Percentiles rank a stretch among this genome's conserved stretches.
Evolutionary conservation across 331 rosid genomes (phyloP).

Genomic region (Stylosanthes scabra): DNA sequence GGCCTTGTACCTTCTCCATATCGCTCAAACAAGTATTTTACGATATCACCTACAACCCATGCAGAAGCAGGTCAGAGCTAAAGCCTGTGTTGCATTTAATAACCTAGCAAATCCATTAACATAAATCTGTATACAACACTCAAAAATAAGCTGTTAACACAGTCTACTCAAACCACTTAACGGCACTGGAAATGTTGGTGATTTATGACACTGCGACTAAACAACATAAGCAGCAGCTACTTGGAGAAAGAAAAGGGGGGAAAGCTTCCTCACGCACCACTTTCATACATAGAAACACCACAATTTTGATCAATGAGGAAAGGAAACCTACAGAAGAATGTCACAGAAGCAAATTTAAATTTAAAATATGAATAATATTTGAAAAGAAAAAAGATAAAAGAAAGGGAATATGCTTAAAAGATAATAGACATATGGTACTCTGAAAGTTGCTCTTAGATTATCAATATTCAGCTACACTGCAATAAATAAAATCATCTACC

Average conservation of each 20-base stretch:
- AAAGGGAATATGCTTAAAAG: too few species aligned
- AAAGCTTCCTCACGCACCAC: slow-evolving; percentile 64
- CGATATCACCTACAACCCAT: slow-evolving; percentile 74
- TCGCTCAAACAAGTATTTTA: slow-evolving; percentile 77
- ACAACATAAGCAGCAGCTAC: slow-evolving; percentile 28
- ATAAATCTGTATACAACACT: neutral
- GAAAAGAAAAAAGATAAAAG: slow-evolving; percentile 3
- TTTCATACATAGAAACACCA: slow-evolving; percentile 78
- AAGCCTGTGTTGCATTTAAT: slow-evolving; percentile 6
- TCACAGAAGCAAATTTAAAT: slow-evolving; percentile 8
- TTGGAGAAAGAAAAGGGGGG: slow-evolving; percentile 23
- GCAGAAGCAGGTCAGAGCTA: slow-evolving; percentile 2
- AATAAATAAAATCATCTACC: slow-evolving; percentile 16
- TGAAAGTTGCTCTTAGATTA: slow-evolving; percentile 8
- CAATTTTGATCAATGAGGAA: slow-evolving; percentile 76
- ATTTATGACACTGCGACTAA: slow-evolving; percentile 17
- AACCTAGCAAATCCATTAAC: neutral
- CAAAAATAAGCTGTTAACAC: slow-evolving; percentile 4
- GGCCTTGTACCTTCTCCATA: slow-evolving; percentile 80
- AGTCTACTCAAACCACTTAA: slow-evolving; percentile 15
- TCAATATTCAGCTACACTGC: slow-evolving; percentile 11
- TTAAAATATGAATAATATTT: slow-evolving; percentile 16
- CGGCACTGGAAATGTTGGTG: slow-evolving; percentile 7
- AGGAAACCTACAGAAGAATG: slow-evolving; percentile 78
- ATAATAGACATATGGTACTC: neutral